A percentile compares a stretch with the other conserved stretches of the same genome.
Conservation (phyloP, 176 grass and related monocot genomes). For the Carex scoparia region DNA sequence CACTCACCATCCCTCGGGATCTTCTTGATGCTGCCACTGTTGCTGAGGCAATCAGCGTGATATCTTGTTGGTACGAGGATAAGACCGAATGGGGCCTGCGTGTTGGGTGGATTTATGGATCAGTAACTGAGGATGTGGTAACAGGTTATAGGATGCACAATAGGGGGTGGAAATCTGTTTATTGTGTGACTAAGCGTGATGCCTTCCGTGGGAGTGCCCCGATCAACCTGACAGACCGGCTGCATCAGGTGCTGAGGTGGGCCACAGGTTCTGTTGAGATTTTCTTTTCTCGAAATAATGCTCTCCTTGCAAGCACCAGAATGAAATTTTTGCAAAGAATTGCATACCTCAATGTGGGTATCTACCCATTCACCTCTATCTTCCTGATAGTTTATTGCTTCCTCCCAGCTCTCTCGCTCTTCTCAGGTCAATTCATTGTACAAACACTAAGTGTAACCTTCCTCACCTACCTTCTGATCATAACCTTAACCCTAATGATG, state of each 20-base stretch:
- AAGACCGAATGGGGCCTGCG: constrained; percentile 96
- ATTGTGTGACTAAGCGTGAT: constrained; percentile 94
- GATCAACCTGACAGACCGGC: constrained; percentile 92
- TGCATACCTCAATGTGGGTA: constrained; percentile 86
- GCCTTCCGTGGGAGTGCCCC: constrained; percentile 94
- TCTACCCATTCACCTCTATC: constrained; percentile 94
- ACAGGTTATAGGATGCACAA: constrained; percentile 99
- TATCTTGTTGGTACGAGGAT: constrained; percentile 99
- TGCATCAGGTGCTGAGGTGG: constrained; percentile 96
- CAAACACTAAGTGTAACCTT: constrained; percentile 60
- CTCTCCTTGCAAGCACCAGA: constrained; percentile 65
- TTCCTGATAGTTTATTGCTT: constrained; percentile 99
- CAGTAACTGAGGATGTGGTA: constrained; percentile 97
- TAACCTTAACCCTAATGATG: constrained; percentile 55
- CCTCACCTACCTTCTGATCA: constrained; percentile 76
- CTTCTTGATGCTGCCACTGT: constrained; percentile 93
- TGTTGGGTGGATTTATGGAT: constrained; percentile 98
- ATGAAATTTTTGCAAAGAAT: constrained; percentile 91
- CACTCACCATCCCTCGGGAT: constrained; percentile 72
- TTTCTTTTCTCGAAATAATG: constrained; percentile 97
- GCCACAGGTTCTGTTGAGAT: constrained; percentile 97
- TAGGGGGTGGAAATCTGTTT: constrained; percentile 94
- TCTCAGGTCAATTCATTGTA: constrained; percentile 95
- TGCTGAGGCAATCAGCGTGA: constrained; percentile 84
- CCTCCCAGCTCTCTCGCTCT: constrained; percentile 88